Base-by-base conservation (phyloP, 1,139 yeast species). In the Yamadazyma dendronema region DNA sequence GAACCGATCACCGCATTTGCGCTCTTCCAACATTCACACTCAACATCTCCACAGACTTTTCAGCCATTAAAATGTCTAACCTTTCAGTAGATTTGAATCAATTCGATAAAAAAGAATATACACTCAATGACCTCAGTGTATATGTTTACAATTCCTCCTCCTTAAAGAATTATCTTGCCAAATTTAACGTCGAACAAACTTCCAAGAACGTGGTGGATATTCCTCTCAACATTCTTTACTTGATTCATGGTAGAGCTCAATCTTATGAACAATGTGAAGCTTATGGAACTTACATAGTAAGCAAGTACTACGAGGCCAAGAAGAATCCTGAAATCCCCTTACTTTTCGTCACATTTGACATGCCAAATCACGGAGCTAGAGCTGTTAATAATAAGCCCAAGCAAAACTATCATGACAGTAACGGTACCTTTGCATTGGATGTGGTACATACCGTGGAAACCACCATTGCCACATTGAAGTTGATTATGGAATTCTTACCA, bases 321-420 rank as follows among this genome's bases (percentile, higher is more conserved):
- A 52, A 52, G 35, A 36, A 33, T 8, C 39, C 42, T 39, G 50
- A 21, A 48, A 49, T 17, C 64, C 74, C 30, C 3, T 51, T 75
- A 33, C 59, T 79, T 25, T 72, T 77, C 34, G 73, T 78, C 10
- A 63, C 81, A 0, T 78, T 78, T 53, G 88, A 82, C 48, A 59
- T 62, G 38, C 65, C 83, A 40, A 81, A 82, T 56, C 88, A 82
- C 49, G 88, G 88, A 2, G 56, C 54, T 27, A 57, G 88, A 30
- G 35, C 52, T 8, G 54, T 77, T 2, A 63, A 68, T 35, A 48
- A 43, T 1, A 27, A 30, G 12, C 61, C 61, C 32, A 78, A 78
- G 52, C 35, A 49, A 4, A 59, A 57, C 23, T 79, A 84, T 84
- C 46, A 43, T 1, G 48, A 53, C 3, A 79, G 79, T 1, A 79